Conservation (phyloP, 257 asterid genomes). For the Lithospermum erythrorhizon region DNA sequence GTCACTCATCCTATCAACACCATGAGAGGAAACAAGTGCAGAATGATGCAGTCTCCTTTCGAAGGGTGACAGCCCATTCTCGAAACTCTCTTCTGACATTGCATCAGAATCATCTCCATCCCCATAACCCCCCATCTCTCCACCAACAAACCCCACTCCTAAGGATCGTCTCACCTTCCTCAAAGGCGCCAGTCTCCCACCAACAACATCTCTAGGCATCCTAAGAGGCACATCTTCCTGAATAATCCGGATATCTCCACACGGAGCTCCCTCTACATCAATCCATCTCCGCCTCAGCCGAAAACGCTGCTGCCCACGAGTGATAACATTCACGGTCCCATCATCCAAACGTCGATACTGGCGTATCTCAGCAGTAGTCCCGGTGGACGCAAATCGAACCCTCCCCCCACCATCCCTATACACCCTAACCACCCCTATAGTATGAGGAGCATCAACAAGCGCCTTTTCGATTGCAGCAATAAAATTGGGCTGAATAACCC, state of each 20-base stretch:
- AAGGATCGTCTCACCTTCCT: conserved; percentile 32
- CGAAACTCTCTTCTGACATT: conserved; percentile 82
- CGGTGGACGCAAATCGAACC: conserved; percentile 50
- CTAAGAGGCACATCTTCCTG: conserved; percentile 79
- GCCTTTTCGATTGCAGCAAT: conserved; percentile 84
- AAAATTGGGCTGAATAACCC: conserved; percentile 63
- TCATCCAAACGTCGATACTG: conserved; percentile 82
- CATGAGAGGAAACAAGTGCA: conserved; percentile 40
- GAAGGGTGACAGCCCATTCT: conserved; percentile 59
- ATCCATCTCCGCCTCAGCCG: conserved; percentile 74
- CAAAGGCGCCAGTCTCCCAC: conserved; percentile 60
- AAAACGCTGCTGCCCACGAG: conserved; percentile 95
- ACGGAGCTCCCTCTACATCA: conserved; percentile 70
- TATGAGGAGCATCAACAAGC: conserved; percentile 64
- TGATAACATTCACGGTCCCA: conserved; percentile 81
- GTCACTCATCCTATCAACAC: conserved; percentile 38
- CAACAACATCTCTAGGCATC: conserved; percentile 81
- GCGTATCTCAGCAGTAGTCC: conserved; percentile 97
- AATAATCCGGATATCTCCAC: conserved; percentile 76
- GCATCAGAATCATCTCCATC: conserved; percentile 69
- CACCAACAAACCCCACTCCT: conserved; percentile 17
- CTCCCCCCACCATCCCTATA: conserved; percentile 47
- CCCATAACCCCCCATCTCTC: conserved; percentile 23
- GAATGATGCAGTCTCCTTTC: conserved; percentile 76
- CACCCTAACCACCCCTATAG: conserved; percentile 83